phyloP scores from a whole-genome alignment of 495 filamentous ascomycete species.

The Aspergillus biplanus region DNA sequence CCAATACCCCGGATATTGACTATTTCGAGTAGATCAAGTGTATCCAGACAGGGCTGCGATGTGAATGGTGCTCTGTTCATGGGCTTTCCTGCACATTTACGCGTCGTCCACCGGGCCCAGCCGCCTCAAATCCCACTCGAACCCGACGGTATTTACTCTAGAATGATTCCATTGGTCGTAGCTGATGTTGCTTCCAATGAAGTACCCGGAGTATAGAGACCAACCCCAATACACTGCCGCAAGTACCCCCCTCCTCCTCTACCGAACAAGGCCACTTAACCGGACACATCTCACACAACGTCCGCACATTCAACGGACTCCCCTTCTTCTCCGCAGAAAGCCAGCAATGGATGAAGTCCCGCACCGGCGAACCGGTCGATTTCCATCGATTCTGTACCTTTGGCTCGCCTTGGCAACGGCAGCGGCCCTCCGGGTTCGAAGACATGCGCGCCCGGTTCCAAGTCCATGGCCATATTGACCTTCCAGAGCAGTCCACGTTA shows the following conservation, averaged over 20 bases:
- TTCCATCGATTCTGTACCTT: neutral
- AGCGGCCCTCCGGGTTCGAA: neutral
- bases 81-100: conserved; percentile 11
- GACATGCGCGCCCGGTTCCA: neutral
- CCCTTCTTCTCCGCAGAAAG: conserved; percentile 16
- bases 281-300: conserved; percentile 4
- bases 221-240: too few relatives aligned
- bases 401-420: neutral
- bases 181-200: too few relatives aligned
- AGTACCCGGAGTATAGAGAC: too few relatives aligned
- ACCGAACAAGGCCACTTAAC: neutral
- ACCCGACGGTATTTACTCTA: neutral
- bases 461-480: neutral
- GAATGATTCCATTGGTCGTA: neutral
- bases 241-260: too few relatives aligned
- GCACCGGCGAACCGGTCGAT: conserved; percentile 9
- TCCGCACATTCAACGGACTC: conserved; percentile 13
- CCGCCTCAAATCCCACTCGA: neutral
- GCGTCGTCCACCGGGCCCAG: neutral
- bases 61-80: conserved; percentile 14
- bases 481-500: conserved; percentile 1
- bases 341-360: conserved; percentile 2
- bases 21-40: conserved; percentile 11
- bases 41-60: neutral
- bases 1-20: neutral